A percentile compares a stretch with the other conserved stretches of the same genome.
These are phyloP conservation scores for Neophaeococcomyces mojaviensis DNA, from an alignment of 2,329 filamentous ascomycete genomes.

Conservation along the genomic window DNA sequence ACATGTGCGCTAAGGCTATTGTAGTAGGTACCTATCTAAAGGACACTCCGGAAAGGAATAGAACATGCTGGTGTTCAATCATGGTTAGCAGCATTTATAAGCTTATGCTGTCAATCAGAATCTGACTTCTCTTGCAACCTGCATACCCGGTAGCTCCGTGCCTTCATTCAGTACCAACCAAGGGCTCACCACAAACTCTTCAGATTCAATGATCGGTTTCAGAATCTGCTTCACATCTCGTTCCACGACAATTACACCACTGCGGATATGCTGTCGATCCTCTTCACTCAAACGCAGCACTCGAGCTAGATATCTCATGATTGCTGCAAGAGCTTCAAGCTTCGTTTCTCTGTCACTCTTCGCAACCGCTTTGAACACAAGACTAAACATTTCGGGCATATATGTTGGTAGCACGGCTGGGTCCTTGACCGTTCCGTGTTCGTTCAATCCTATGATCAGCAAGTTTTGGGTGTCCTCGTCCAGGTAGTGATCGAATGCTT, in stretches of 20 bases:
- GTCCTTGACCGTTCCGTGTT: slow-evolving; percentile 26
- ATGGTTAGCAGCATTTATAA: no score
- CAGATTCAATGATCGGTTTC: slow-evolving; percentile 11
- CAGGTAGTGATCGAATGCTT: slow-evolving; percentile 22
- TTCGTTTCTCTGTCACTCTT: slow-evolving; percentile 5
- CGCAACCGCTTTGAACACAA: neutral
- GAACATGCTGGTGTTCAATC: no score
- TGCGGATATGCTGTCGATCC: slow-evolving; percentile 5
- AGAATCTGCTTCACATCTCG: slow-evolving; percentile 16
- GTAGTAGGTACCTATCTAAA: no score
- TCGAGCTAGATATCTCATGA: slow-evolving; percentile 16
- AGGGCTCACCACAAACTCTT: slow-evolving; percentile 12
- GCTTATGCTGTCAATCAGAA: neutral
- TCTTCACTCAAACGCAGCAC: slow-evolving; percentile 9
- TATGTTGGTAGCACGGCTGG: slow-evolving; percentile 32
- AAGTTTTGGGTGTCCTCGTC: slow-evolving; percentile 12
- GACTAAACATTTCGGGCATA: slow-evolving; percentile 28
- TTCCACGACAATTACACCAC: slow-evolving; percentile 16
- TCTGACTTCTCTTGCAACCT: neutral
- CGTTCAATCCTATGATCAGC: slow-evolving; percentile 27
- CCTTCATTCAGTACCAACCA: neutral
- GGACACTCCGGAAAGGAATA: no score
- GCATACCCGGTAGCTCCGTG: neutral
- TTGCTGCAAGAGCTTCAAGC: slow-evolving; percentile 11
- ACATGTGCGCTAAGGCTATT: no score